Percentiles rank a stretch among this genome's conserved stretches.
Conservation (phyloP, 495 filamentous ascomycete species). For the Annulohypoxylon stygium region DNA sequence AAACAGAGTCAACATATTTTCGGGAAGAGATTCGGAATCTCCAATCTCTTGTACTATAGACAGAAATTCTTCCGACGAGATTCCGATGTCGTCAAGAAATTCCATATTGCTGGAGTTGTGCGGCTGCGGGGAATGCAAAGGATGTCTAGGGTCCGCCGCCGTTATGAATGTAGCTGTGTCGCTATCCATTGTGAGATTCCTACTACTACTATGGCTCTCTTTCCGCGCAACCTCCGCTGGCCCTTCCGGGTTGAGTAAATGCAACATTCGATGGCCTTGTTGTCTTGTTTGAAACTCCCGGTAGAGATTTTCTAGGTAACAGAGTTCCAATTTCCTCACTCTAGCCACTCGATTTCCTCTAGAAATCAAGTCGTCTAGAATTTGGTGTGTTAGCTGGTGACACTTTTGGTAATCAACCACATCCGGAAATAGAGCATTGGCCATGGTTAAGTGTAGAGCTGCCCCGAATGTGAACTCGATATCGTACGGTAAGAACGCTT, state of each 20-base stretch:
- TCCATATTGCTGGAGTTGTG: slow-evolving; percentile 13
- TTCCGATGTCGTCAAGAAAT: slow-evolving; percentile 18
- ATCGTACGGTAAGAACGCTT: slow-evolving; percentile 19
- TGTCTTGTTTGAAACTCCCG: slow-evolving; percentile 10
- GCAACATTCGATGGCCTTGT: slow-evolving; percentile 14
- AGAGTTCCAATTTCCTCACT: slow-evolving; percentile 5
- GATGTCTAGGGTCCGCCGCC: not conserved
- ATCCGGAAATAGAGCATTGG: slow-evolving; percentile 14
- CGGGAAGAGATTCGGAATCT: slow-evolving; percentile 10
- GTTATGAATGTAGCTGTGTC: not conserved
- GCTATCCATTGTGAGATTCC: not conserved
- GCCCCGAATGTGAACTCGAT: slow-evolving; percentile 12
- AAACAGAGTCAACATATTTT: slow-evolving; percentile 18
- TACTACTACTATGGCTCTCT: not conserved
- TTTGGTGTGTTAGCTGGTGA: slow-evolving; percentile 6
- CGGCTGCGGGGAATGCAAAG: not conserved
- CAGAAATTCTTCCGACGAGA: slow-evolving; percentile 18
- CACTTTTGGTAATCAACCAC: slow-evolving; percentile 5
- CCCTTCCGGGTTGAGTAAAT: slow-evolving; percentile 4
- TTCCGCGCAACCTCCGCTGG: not conserved
- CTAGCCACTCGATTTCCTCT: slow-evolving; percentile 17
- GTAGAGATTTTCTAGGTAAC: slow-evolving; percentile 1
- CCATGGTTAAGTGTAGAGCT: slow-evolving; percentile 16
- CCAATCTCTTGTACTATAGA: slow-evolving; percentile 21
- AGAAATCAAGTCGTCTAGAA: not conserved